Conservation (phyloP, 306 rosid species). For the Cicer judaicum region DNA sequence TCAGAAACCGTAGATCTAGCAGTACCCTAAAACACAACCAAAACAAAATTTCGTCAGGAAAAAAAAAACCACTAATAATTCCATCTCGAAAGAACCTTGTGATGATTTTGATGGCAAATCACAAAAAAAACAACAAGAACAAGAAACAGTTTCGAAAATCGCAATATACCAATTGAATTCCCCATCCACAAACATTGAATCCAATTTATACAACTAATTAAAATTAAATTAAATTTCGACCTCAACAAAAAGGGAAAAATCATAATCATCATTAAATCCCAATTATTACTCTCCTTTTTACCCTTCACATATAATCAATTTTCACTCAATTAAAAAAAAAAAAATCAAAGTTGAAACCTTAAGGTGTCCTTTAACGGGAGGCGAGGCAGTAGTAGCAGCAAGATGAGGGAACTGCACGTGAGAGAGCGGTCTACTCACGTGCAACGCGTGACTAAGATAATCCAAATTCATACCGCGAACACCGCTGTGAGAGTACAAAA, state of each 20-base stretch:
- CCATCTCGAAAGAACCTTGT: constrained; percentile 3
- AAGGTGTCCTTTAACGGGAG: constrained; percentile 42
- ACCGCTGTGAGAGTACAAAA: constrained; percentile 48
- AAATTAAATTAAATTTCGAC: not conserved
- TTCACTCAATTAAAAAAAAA: constrained; percentile 2
- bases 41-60: not conserved
- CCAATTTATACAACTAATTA: not conserved
- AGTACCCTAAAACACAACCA: constrained; percentile 53
- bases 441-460: constrained; percentile 50
- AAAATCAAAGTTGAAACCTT: constrained; percentile 49
- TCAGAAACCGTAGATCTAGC: constrained; percentile 57
- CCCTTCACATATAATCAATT: not conserved
- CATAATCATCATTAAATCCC: constrained; percentile 20
- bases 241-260: not conserved
- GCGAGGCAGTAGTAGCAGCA: constrained; percentile 46
- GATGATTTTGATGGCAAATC: not conserved
- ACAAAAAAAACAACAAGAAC: not conserved
- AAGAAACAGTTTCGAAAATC: constrained; percentile 14
- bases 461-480: constrained; percentile 56
- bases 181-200: not conserved
- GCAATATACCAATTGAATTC: not conserved
- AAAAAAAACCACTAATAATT: not conserved
- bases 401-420: constrained; percentile 51
- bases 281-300: not conserved
- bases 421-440: constrained; percentile 53